phyloP scores from a whole-genome alignment of 768 basidiomycete species.

The Lactarius hatsudake region DNA sequence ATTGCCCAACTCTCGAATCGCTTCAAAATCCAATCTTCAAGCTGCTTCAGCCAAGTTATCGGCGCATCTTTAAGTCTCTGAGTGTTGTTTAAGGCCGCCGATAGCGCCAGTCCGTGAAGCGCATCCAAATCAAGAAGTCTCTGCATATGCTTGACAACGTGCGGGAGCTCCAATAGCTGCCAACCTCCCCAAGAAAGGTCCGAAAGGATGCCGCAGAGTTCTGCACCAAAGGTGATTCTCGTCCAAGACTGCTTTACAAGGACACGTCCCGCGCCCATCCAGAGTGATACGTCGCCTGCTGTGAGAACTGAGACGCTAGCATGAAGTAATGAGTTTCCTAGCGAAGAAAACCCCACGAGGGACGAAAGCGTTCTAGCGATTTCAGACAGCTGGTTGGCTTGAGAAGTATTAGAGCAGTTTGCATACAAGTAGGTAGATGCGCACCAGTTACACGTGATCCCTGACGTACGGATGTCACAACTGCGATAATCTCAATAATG shows the following conservation, averaged over 20 bases:
- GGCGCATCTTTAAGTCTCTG: conserved; percentile 58
- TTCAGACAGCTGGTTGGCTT: conserved; percentile 40
- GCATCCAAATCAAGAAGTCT: conserved; percentile 48
- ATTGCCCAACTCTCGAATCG: conserved; percentile 44
- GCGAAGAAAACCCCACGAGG: conserved; percentile 32
- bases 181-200: conserved; percentile 75
- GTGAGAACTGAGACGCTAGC: conserved; percentile 38
- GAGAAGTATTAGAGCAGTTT: conserved; percentile 3
- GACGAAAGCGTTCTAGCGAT: conserved; percentile 35
- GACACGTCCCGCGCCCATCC: conserved; percentile 46
- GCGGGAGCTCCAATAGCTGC: conserved; percentile 64
- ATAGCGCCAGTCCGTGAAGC: conserved; percentile 43
- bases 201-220: conserved; percentile 58
- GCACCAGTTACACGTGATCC: conserved; percentile 66
- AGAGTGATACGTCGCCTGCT: conserved; percentile 44
- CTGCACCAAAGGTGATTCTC: conserved; percentile 44
- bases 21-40: conserved; percentile 49
- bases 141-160: conserved; percentile 50
- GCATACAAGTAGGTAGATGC: conserved; percentile 29
- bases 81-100: conserved; percentile 47
- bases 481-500: conserved; percentile 53
- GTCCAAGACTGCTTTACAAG: conserved; percentile 53
- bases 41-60: conserved; percentile 52
- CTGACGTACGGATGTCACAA: conserved; percentile 62
- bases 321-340: conserved; percentile 36